These are phyloP conservation scores for Metschnikowia corniflorae DNA, from an alignment of 805 yeast genomes.

Conservation along the genomic window DNA sequence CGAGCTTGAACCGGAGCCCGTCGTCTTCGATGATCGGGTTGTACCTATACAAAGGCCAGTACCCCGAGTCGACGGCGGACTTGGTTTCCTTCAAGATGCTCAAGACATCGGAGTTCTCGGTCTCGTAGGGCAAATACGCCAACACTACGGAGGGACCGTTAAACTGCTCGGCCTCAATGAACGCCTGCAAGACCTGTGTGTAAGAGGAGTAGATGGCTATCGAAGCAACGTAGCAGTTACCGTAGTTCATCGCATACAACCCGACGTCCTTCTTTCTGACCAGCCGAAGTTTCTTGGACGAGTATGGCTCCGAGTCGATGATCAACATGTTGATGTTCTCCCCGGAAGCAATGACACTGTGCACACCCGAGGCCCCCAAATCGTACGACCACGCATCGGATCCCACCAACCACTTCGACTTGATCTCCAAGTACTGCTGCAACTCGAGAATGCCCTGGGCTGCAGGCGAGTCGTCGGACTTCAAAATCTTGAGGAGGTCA, in stretches of 20 bases:
- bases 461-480: conserved; percentile 37
- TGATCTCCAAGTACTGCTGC: conserved; percentile 43
- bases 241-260: conserved; percentile 89
- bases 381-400: conserved; percentile 96
- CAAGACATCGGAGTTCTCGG: conserved; percentile 65
- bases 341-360: conserved; percentile 71
- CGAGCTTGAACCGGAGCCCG: conserved; percentile 67
- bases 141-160: conserved; percentile 89
- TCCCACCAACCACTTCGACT: conserved; percentile 80
- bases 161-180: conserved; percentile 84
- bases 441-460: conserved; percentile 46
- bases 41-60: conserved; percentile 92
- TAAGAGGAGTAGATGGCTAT: conserved; percentile 92
- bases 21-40: conserved; percentile 57
- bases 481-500: conserved; percentile 36
- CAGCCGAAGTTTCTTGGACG: conserved; percentile 34
- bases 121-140: conserved; percentile 78
- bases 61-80: conserved; percentile 86
- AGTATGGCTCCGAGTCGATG: conserved; percentile 79
- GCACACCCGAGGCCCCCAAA: conserved; percentile 87
- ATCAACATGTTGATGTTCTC: conserved; percentile 79
- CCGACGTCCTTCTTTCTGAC: conserved; percentile 88
- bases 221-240: conserved; percentile 86
- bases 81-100: conserved; percentile 82
- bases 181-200: conserved; percentile 85